Evolutionary conservation across 768 basidiomycete genomes (phyloP).

Genomic region (Russula dissimulans): DNA sequence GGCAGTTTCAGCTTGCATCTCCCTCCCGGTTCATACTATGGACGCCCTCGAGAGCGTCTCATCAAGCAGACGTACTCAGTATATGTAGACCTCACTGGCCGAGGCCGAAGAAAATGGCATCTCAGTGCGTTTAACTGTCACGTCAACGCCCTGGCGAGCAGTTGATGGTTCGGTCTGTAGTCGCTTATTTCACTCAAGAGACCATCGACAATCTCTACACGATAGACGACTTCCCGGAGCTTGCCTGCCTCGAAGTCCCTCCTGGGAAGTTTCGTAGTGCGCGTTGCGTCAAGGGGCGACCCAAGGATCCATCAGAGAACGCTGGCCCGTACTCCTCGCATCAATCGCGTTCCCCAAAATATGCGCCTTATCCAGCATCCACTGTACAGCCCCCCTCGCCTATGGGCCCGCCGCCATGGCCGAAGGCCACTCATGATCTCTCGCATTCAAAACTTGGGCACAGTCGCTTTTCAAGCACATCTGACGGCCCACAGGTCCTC

Average conservation of each 20-base stretch:
- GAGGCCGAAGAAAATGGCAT: slow-evolving; percentile 74
- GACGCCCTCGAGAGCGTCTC: slow-evolving; percentile 38
- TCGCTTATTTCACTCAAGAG: slow-evolving; percentile 32
- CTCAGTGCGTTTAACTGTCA: slow-evolving; percentile 44
- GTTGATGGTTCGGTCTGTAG: slow-evolving; percentile 19
- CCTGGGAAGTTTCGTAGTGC: slow-evolving; percentile 28
- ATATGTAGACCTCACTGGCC: slow-evolving; percentile 47
- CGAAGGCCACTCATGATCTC: slow-evolving; percentile 12
- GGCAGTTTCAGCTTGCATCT: slow-evolving; percentile 22
- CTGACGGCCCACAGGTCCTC: slow-evolving; percentile 27
- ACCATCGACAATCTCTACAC: slow-evolving; percentile 25
- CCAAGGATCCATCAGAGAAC: slow-evolving; percentile 10
- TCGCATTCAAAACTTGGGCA: slow-evolving; percentile 15
- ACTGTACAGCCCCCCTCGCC: slow-evolving; percentile 10
- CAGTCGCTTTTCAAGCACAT: slow-evolving; percentile 14
- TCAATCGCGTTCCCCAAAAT: slow-evolving; percentile 12
- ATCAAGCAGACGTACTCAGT: slow-evolving; percentile 80
- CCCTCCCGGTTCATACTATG: slow-evolving; percentile 22
- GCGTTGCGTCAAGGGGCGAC: slow-evolving; percentile 24
- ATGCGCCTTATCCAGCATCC: slow-evolving; percentile 12
- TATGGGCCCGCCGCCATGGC: slow-evolving; percentile 16
- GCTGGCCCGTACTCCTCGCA: slow-evolving; percentile 7
- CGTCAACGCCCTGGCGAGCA: neutral
- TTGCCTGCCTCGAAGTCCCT: slow-evolving; percentile 26
- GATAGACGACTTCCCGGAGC: slow-evolving; percentile 28